Percentiles rank a stretch among this genome's conserved stretches.
Evolutionary conservation across 202 grass and related monocot genomes (phyloP).

Genomic region (Panicum virgatum): DNA sequence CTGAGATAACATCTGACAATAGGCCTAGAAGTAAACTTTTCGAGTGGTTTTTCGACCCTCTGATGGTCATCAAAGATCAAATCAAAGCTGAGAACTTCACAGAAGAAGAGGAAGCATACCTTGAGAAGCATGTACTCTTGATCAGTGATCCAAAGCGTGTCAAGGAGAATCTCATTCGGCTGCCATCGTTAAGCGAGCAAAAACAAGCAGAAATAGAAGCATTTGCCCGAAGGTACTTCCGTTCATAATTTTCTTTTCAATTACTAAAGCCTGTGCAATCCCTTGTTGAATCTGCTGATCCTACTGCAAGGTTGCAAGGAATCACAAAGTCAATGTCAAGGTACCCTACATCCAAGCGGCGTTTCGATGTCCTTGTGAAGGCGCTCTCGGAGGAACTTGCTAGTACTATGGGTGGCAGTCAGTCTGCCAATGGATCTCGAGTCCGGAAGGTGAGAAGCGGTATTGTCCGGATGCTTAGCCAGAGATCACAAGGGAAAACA

Average conservation of each 20-base stretch:
- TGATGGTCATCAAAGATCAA: conserved; percentile 94
- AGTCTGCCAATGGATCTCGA: conserved; percentile 47
- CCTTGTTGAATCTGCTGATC: conserved; percentile 23
- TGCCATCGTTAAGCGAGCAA: conserved; percentile 57
- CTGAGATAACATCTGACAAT: conserved; percentile 76
- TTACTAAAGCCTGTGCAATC: background rate
- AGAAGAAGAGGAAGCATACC: conserved; percentile 81
- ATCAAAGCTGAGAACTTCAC: conserved; percentile 84
- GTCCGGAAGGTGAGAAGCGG: conserved; percentile 45
- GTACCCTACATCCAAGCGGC: conserved; percentile 82
- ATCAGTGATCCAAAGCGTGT: conserved; percentile 67
- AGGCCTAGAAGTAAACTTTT: conserved; percentile 72
- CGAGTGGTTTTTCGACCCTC: conserved; percentile 94
- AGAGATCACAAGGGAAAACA: conserved; percentile 57
- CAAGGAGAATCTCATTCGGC: conserved; percentile 53
- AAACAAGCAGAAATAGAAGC: conserved; percentile 83
- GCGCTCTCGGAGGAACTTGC: conserved; percentile 68
- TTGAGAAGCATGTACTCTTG: conserved; percentile 63
- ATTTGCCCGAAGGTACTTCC: conserved; percentile 75
- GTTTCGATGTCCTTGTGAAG: conserved; percentile 67
- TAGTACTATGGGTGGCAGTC: conserved; percentile 55
- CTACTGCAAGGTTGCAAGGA: conserved; percentile 70
- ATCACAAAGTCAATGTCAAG: conserved; percentile 91
- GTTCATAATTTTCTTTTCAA: background rate
- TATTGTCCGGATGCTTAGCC: conserved; percentile 62